Base-by-base conservation (phyloP, 257 asterid species). In the Ilex asprella region DNA sequence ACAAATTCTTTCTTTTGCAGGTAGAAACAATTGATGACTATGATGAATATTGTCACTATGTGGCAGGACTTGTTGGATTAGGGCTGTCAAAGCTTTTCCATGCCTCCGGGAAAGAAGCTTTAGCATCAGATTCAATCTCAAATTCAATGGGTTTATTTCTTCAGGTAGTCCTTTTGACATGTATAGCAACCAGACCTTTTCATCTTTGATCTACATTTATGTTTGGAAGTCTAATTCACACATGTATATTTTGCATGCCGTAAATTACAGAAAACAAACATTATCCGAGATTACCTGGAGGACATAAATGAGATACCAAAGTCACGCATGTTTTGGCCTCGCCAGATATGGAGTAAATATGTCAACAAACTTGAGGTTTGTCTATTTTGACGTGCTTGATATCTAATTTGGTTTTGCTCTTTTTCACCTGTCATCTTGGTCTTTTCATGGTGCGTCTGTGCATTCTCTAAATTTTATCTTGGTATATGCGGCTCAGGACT, bases 281-380 rank as follows among this genome's bases (percentile, higher is more conserved):
- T 93, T 64, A 89, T 89, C 65, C 87, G 96, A 76, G 99, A 93
- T 73, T 93, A 93, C 70, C 76, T 93, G 67, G 99, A 93, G 82
- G 97, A 93, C 75, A 89, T 93, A 62, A 89, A 93, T 53, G 97
- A 93, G 89, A 79, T 87, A 67, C 99, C 99, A 55, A 89, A 85
- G 76, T 82, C 97, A 31, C 96, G 97, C 15, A 87, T 89, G 99
- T 89, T 93, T 75, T 93, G 99, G 99, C 97, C 99, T 65, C 94
- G 92, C 54, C 76, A 93, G 70, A 89, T 89, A 51, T 93, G 97
- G 97, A 78, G 90, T 73, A 89, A 89, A 84, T 93, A 91, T 73
- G 96, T 77, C 27, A 71, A 82, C 78, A 91, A 91, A 78, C 96
- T 91, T 66, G 98, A 91, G 96, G 96, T 88, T 59, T 51, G n/a